Evolutionary conservation across 805 yeast genomes (phyloP).

Genomic region (Teunomyces pallodes): DNA sequence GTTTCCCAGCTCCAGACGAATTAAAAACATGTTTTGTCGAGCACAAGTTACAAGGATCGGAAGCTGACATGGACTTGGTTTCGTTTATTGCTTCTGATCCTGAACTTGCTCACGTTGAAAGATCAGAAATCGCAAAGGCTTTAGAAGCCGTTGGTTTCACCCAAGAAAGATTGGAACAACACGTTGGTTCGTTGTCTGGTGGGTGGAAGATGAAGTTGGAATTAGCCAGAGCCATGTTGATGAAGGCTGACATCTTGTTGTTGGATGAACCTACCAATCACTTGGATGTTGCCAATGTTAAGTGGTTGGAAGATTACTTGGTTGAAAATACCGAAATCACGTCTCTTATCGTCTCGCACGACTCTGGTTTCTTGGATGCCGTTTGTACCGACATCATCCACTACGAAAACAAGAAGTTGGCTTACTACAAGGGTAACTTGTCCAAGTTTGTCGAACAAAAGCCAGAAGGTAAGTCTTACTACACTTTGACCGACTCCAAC

Average conservation of each 20-base stretch:
- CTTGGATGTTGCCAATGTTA: constrained; percentile 89
- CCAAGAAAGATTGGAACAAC: constrained; percentile 82
- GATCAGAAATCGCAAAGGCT: constrained; percentile 71
- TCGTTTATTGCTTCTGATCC: constrained; percentile 87
- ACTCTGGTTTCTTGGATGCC: constrained; percentile 90
- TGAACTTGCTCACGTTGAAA: constrained; percentile 62
- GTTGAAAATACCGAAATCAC: constrained; percentile 82
- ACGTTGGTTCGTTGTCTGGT: constrained; percentile 93
- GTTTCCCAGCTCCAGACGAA: constrained; percentile 88
- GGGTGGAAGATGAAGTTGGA: constrained; percentile 99
- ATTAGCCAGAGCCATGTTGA: constrained; percentile 97
- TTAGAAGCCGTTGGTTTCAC: constrained; percentile 86
- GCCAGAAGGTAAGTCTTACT: constrained; percentile 96
- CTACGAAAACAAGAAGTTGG: constrained; percentile 92
- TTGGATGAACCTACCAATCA: constrained; percentile 99
- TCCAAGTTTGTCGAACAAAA: constrained; percentile 87
- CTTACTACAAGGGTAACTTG: constrained; percentile 92
- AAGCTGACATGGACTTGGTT: constrained; percentile 86
- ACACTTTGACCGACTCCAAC: constrained; percentile 87
- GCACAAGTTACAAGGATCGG: constrained; percentile 93
- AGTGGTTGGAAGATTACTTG: constrained; percentile 91
- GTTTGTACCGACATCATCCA: constrained; percentile 97
- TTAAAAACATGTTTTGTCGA: constrained; percentile 94
- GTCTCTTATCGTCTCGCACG: constrained; percentile 94
- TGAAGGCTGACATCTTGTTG: constrained; percentile 92